Base-by-base conservation (phyloP, 495 filamentous ascomycete genomes). In the Bacidia gigantensis region DNA sequence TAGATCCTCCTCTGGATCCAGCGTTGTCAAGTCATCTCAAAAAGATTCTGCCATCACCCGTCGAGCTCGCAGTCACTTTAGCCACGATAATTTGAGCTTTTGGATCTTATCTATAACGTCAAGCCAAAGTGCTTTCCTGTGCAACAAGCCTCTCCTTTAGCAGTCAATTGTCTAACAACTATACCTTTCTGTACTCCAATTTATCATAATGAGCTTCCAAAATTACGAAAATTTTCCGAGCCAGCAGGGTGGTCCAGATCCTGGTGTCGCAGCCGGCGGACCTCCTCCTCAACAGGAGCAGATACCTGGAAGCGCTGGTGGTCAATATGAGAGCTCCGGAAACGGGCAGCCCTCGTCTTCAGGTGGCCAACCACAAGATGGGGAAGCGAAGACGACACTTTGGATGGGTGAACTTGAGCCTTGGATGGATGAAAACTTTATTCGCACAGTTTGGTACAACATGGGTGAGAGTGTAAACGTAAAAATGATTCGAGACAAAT, bases 401-500 rank as follows among this genome's bases (percentile, higher is more conserved):
- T 89, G 85, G 84, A 99, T 99, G 92, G 92, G 92, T 53, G 92
- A 99, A 65, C 83, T 99, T 61, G 92, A 97, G 67, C 87, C 87
- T 2, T 99, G 92, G 92, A 97, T 99, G 67, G 92, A 99, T 65
- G 92, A 99, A 70, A 93, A 86, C 65, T 99, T 97, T 69, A 86
- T 99, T 59, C 89, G 93, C 65, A 89, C 82, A 57, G 76, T 97
- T 20, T 97, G 87, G 82, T 85, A 81, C 66, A 82, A 83, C 60
- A 81, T 95, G 73, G 87, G 81, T 51, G 90, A 97, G 72, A 76
- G 77, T 56, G 92, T 99, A 60, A 96, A 96, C 61, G 92, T 99
- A 52, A 99, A 99, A 78, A 95, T 99, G 80, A 99, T 99, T 62
- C 89, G 92, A 54, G 92, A 99, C 72, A 95, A 95, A 68, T 95